Percentiles rank a stretch among this genome's conserved stretches.
phyloP scores from a whole-genome alignment of 164 flowering plant genomes.

The Buxus sempervirens region DNA sequence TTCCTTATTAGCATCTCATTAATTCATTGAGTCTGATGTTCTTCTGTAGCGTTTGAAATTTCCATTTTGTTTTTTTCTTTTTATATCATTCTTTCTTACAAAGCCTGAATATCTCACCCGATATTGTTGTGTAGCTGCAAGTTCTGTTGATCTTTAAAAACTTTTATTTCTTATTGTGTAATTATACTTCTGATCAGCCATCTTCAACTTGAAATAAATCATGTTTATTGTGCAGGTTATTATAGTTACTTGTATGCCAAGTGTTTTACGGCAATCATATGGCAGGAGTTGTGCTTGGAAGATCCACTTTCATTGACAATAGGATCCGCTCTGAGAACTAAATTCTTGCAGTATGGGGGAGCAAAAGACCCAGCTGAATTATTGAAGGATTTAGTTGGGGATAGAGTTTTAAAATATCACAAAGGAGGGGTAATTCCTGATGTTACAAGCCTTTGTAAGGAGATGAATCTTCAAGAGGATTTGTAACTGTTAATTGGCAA shows the following conservation, averaged over 20 bases:
- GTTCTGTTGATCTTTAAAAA: too few species aligned
- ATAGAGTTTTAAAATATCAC: constrained; percentile 37
- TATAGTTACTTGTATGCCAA: constrained; percentile 93
- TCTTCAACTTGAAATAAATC: not conserved
- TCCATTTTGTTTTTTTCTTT: too few species aligned
- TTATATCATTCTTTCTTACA: too few species aligned
- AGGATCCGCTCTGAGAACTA: constrained; percentile 67
- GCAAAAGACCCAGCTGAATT: constrained; percentile 71
- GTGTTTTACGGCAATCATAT: constrained; percentile 87
- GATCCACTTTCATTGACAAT: constrained; percentile 75
- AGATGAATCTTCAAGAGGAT: constrained; percentile 37
- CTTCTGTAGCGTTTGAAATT: too few species aligned
- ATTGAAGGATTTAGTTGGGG: constrained; percentile 68
- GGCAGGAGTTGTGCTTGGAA: constrained; percentile 72
- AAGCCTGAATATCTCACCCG: too few species aligned
- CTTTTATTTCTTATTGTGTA: too few species aligned
- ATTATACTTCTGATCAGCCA: not conserved
- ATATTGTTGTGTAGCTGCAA: too few species aligned
- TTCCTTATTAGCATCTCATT: too few species aligned
- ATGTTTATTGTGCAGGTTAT: constrained; percentile 52
- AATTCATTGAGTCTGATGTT: too few species aligned
- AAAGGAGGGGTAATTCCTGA: constrained; percentile 72
- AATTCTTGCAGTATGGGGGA: constrained; percentile 86
- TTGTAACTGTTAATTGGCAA: not conserved
- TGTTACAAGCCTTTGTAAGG: constrained; percentile 50